phyloP scores from a whole-genome alignment of 2,329 filamentous ascomycete species.

The Penicillium sp. region DNA sequence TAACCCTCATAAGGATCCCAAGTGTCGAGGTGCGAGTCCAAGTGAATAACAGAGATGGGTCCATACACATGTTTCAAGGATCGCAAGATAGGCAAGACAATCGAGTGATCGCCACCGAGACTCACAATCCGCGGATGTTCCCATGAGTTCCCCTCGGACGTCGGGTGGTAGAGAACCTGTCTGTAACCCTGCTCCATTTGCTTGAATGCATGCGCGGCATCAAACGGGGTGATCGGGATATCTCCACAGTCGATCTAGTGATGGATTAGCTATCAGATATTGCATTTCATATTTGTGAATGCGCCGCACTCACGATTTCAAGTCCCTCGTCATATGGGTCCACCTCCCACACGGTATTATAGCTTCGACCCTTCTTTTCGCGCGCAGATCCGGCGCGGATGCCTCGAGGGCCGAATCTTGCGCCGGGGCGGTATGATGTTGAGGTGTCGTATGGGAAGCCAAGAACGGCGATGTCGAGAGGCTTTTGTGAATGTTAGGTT shows the following conservation, averaged over 20 bases:
- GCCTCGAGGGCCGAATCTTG: slow-evolving; percentile 32
- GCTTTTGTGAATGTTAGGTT: neutral
- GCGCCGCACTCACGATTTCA: slow-evolving; percentile 11
- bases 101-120: slow-evolving; percentile 27
- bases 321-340: slow-evolving; percentile 25
- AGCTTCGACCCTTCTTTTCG: slow-evolving; percentile 30
- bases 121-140: slow-evolving; percentile 18
- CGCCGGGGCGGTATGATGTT: slow-evolving; percentile 31
- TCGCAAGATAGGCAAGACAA: slow-evolving; percentile 26
- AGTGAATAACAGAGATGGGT: slow-evolving; percentile 25
- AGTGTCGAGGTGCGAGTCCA: slow-evolving; percentile 32
- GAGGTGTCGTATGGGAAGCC: slow-evolving; percentile 36
- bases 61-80: slow-evolving; percentile 24
- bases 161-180: slow-evolving; percentile 17
- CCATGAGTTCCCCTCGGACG: slow-evolving; percentile 10
- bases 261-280: neutral
- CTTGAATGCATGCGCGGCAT: slow-evolving; percentile 23
- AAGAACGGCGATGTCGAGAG: slow-evolving; percentile 31
- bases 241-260: slow-evolving; percentile 27
- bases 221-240: slow-evolving; percentile 28
- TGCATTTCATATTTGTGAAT: neutral
- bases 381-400: slow-evolving; percentile 31
- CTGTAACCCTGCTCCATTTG: slow-evolving; percentile 27
- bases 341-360: slow-evolving; percentile 27
- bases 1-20: slow-evolving; percentile 26